Evolutionary conservation across 2,329 filamentous ascomycete species (phyloP).

Genomic region (Plenodomus biglobosus): DNA sequence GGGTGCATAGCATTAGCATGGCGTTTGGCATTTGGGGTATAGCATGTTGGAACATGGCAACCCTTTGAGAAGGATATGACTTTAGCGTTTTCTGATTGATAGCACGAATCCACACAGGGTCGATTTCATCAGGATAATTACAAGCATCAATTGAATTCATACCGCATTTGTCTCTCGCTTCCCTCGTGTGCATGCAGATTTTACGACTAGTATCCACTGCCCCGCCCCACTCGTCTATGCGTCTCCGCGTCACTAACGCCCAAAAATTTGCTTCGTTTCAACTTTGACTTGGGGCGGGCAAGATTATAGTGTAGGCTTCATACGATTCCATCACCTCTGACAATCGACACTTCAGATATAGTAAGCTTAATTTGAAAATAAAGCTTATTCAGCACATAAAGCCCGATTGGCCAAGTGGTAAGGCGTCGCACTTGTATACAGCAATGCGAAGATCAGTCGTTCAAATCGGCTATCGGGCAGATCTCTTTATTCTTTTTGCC

Average conservation of each 20-base stretch:
- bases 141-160: too few species aligned
- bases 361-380: too few species aligned
- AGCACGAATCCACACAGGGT: background rate
- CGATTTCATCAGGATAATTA: background rate
- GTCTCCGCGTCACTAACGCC: background rate
- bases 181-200: background rate
- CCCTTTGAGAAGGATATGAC: background rate
- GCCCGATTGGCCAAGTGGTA: slow-evolving; percentile 9
- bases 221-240: too few species aligned
- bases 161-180: background rate
- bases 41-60: background rate
- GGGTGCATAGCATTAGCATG: slow-evolving; percentile 1
- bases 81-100: background rate
- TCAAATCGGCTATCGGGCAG: slow-evolving; percentile 6
- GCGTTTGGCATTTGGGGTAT: slow-evolving; percentile 3
- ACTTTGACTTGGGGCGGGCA: too few species aligned
- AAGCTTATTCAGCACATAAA: too few species aligned
- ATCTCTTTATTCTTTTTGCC: background rate
- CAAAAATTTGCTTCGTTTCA: too few species aligned
- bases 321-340: too few species aligned
- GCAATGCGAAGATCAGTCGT: slow-evolving; percentile 9
- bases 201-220: background rate
- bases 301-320: too few species aligned
- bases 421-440: slow-evolving; percentile 11
- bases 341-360: too few species aligned